Conservation (phyloP, 2,329 filamentous ascomycete genomes). For the Alternaria tenuissima region DNA sequence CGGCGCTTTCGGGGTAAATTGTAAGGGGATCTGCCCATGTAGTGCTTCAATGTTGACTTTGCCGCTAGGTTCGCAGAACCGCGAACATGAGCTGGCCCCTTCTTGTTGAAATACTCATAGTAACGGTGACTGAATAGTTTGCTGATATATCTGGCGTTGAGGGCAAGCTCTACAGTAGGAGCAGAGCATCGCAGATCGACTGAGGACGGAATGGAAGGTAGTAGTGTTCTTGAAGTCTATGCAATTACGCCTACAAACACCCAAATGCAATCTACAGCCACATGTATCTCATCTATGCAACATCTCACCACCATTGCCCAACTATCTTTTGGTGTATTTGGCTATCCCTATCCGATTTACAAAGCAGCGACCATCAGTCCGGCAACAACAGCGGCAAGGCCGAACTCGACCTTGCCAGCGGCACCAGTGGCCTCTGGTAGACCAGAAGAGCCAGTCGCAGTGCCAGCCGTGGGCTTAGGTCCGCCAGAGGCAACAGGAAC, state of each 20-base stretch:
- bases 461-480: slow-evolving; percentile 11
- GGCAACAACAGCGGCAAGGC: slow-evolving; percentile 34
- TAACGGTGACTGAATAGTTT: neutral
- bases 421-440: slow-evolving; percentile 27
- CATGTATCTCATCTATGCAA: neutral
- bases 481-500: slow-evolving; percentile 15
- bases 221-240: neutral
- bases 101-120: neutral
- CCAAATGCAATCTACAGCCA: neutral
- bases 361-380: slow-evolving; percentile 37
- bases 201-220: neutral
- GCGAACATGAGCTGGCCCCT: neutral
- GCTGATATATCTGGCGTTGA: neutral
- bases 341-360: slow-evolving; percentile 22
- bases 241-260: slow-evolving; percentile 1
- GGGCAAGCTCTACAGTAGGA: neutral
- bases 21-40: neutral
- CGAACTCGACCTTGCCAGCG: slow-evolving; percentile 34
- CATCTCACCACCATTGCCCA: neutral
- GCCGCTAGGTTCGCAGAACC: neutral
- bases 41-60: neutral
- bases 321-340: neutral
- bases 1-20: neutral
- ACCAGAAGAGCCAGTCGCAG: slow-evolving; percentile 16
- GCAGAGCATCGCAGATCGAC: neutral